Conservation (phyloP, 352 stramenopile species). For the Pythium coloratum region DNA sequence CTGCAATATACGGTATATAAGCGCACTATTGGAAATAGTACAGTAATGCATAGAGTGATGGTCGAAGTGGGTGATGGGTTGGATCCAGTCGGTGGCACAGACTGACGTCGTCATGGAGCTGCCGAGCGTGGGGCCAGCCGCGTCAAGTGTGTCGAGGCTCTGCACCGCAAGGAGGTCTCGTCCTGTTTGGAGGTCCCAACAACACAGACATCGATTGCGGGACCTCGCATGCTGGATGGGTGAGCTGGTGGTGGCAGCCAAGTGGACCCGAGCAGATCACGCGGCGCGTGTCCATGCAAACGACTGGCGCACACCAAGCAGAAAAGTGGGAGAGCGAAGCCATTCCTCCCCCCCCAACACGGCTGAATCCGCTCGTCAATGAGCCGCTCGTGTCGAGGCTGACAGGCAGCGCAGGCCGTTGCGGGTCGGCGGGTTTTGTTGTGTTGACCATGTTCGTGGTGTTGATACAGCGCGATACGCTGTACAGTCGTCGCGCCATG, state of each 20-base stretch:
- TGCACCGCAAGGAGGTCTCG: not conserved
- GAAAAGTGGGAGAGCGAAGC: constrained; percentile 24
- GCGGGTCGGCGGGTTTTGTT: not conserved
- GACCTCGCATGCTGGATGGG: not conserved
- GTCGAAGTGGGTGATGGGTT: constrained; percentile 5
- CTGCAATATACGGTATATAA: not conserved
- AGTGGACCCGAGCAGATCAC: not conserved
- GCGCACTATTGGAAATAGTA: constrained; percentile 2
- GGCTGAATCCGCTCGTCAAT: constrained; percentile 10
- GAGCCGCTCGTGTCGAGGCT: not conserved
- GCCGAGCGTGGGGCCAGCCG: not conserved
- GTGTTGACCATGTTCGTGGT: not conserved
- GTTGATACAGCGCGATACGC: not conserved
- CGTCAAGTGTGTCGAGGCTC: not conserved
- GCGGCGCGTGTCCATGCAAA: constrained; percentile 25
- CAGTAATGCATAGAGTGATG: not conserved
- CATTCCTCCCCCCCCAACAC: constrained; percentile 1
- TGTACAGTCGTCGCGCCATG: not conserved
- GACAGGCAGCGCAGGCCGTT: not conserved
- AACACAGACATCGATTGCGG: not conserved
- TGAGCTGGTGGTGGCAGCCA: constrained; percentile 1
- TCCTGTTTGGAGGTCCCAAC: not conserved
- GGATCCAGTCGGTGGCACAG: not conserved
- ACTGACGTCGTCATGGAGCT: constrained; percentile 5
- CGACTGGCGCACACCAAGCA: constrained; percentile 33